Conservation (phyloP, 2,329 filamentous ascomycete genomes). For the Canariomyces notabilis region DNA sequence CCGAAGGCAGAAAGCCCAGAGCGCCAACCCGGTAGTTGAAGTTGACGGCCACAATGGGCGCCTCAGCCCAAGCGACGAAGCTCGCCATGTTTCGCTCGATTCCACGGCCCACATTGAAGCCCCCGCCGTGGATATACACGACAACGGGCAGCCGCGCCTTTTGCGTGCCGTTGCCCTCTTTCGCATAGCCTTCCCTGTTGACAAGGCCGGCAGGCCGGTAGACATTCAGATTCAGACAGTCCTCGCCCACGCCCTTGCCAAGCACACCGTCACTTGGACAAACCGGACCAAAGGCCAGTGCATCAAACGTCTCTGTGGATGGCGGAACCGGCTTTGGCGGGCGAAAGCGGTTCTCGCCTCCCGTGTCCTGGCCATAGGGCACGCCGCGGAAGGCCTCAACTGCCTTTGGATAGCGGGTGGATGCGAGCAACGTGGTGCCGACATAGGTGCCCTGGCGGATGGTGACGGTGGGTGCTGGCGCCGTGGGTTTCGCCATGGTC, state of each 20-base stretch:
- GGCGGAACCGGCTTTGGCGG: constrained; percentile 33
- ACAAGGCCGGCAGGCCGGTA: constrained; percentile 36
- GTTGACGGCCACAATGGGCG: constrained; percentile 52
- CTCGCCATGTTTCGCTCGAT: constrained; percentile 55
- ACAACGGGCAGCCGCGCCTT: constrained; percentile 40
- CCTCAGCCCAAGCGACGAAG: constrained; percentile 52
- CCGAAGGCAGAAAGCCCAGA: constrained; percentile 64
- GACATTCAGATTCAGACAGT: constrained; percentile 51
- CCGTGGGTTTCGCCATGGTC: constrained; percentile 3
- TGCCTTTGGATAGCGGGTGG: constrained; percentile 29
- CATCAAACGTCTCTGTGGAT: constrained; percentile 26
- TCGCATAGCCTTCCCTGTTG: constrained; percentile 23
- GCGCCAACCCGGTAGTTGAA: constrained; percentile 62
- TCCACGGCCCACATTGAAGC: constrained; percentile 52
- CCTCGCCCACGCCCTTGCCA: constrained; percentile 36
- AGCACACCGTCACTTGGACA: constrained; percentile 34
- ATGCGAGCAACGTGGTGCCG: constrained; percentile 31
- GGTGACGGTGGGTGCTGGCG: constrained; percentile 22
- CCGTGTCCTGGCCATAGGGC: constrained; percentile 42
- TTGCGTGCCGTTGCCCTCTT: neutral
- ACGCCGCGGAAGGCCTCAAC: constrained; percentile 47
- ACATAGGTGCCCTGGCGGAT: constrained; percentile 39
- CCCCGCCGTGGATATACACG: constrained; percentile 61
- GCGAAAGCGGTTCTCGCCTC: constrained; percentile 42
- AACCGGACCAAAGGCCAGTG: constrained; percentile 34